phyloP scores from a whole-genome alignment of 2,329 filamentous ascomycete species.

The Calonectria multiphialidica region DNA sequence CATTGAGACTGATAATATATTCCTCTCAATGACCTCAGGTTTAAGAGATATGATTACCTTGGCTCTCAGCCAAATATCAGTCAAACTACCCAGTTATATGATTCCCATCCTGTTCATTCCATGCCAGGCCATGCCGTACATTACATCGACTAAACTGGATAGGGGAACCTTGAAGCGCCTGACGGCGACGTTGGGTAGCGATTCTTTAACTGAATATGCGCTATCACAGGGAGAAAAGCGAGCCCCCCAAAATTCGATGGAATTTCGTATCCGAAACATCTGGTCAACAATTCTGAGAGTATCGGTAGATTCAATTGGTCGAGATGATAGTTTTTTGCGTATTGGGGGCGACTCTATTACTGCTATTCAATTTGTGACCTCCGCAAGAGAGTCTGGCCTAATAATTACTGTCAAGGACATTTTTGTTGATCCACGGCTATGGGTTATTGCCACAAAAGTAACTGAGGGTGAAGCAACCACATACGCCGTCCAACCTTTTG shows the following conservation, averaged over 20 bases:
- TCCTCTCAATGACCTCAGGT: not conserved
- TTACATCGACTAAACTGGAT: slow-evolving; percentile 23
- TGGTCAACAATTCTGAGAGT: slow-evolving; percentile 54
- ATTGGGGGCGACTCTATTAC: slow-evolving; percentile 62
- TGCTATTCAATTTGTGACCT: slow-evolving; percentile 63
- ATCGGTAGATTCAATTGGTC: slow-evolving; percentile 11
- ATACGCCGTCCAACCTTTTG: not conserved
- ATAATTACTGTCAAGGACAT: slow-evolving; percentile 58
- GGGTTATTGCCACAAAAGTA: slow-evolving; percentile 29
- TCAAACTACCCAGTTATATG: not conserved
- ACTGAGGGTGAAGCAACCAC: not conserved
- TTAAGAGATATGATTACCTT: not conserved
- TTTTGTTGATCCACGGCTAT: slow-evolving; percentile 43
- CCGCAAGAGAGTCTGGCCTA: slow-evolving; percentile 53
- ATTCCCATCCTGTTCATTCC: not conserved
- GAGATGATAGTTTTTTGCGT: slow-evolving; percentile 61
- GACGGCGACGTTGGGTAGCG: not conserved
- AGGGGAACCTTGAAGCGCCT: not conserved
- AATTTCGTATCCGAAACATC: slow-evolving; percentile 45
- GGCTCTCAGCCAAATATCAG: not conserved
- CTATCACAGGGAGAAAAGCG: slow-evolving; percentile 3
- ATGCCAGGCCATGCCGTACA: not conserved
- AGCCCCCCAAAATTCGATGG: not conserved
- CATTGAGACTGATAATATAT: not conserved
- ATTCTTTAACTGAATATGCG: slow-evolving; percentile 8